Evolutionary conservation across 2,329 filamentous ascomycete genomes (phyloP).

Genomic region (Plenodomus lindquistii): DNA sequence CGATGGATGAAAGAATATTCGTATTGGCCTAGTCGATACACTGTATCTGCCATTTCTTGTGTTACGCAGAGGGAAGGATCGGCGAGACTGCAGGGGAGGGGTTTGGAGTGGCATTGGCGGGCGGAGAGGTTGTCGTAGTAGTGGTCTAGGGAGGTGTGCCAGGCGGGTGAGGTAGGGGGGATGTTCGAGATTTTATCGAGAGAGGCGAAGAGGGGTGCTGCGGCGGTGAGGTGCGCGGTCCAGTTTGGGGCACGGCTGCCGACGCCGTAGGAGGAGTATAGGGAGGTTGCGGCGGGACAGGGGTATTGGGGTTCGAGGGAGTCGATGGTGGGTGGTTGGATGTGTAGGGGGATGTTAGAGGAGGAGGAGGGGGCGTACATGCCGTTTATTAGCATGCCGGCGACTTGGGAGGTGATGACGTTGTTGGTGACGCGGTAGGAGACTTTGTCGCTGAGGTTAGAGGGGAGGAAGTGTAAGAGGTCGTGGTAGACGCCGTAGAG

Average conservation of each 20-base stretch:
- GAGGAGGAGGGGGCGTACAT: slow-evolving; percentile 52
- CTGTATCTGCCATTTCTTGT: slow-evolving; percentile 65
- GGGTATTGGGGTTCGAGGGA: slow-evolving; percentile 74
- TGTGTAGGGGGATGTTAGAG: slow-evolving; percentile 42
- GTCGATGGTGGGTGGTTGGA: slow-evolving; percentile 64
- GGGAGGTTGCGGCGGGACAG: slow-evolving; percentile 58
- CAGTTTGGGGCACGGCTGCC: slow-evolving; percentile 56
- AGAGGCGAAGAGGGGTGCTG: slow-evolving; percentile 57
- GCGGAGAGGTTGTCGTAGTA: slow-evolving; percentile 86
- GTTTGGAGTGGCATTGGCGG: slow-evolving; percentile 73
- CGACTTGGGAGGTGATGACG: slow-evolving; percentile 79
- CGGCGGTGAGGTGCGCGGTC: slow-evolving; percentile 64
- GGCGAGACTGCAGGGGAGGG: slow-evolving; percentile 68
- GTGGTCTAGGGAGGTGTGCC: slow-evolving; percentile 75
- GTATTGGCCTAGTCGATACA: slow-evolving; percentile 77
- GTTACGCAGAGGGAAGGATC: slow-evolving; percentile 62
- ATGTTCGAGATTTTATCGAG: slow-evolving; percentile 74
- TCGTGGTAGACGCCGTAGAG: slow-evolving; percentile 76
- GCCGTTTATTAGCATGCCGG: slow-evolving; percentile 71
- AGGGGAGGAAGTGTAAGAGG: slow-evolving; percentile 68
- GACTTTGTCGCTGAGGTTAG: slow-evolving; percentile 51
- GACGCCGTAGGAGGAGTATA: slow-evolving; percentile 52
- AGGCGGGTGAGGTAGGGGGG: slow-evolving; percentile 57
- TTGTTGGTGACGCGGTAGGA: slow-evolving; percentile 79
- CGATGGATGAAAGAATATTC: slow-evolving; percentile 82